phyloP scores from a whole-genome alignment of 768 basidiomycete species.

The Thelephora ganbajun region DNA sequence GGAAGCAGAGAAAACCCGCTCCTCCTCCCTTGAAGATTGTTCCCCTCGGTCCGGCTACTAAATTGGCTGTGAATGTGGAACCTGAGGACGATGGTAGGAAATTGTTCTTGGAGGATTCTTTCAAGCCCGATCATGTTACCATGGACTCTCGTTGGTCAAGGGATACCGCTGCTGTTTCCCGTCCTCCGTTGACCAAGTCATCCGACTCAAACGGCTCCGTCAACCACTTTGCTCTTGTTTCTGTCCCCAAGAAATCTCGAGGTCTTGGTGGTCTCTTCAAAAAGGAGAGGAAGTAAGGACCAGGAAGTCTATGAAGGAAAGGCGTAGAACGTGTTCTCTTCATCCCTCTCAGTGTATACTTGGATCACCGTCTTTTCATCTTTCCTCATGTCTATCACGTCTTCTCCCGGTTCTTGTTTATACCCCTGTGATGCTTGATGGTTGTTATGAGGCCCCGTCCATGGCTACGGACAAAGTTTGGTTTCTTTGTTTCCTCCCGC shows the following conservation, averaged over 20 bases:
- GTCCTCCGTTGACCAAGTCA: not conserved
- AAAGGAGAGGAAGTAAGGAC: not conserved
- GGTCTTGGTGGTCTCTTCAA: not conserved
- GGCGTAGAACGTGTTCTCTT: no score
- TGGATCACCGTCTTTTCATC: no score
- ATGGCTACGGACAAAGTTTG: no score
- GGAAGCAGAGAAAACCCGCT: constrained; percentile 22
- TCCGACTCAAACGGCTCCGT: not conserved
- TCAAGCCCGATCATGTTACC: constrained; percentile 18
- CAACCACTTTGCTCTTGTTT: not conserved
- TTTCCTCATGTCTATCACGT: no score
- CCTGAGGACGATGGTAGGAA: constrained; percentile 20
- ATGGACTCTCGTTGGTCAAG: constrained; percentile 1
- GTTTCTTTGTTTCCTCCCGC: no score
- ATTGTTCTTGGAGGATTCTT: constrained; percentile 33
- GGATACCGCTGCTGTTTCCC: not conserved
- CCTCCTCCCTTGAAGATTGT: constrained; percentile 29
- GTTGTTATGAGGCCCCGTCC: no score
- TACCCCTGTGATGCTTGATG: no score
- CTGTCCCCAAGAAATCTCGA: not conserved
- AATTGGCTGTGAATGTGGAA: constrained; percentile 21
- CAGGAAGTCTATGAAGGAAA: no score
- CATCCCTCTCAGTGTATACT: no score
- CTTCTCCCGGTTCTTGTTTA: no score
- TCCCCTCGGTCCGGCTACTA: constrained; percentile 17